These are phyloP conservation scores for Cenchrus americanus DNA, from an alignment of 176 grass and related monocot genomes.

Conservation along the genomic window DNA sequence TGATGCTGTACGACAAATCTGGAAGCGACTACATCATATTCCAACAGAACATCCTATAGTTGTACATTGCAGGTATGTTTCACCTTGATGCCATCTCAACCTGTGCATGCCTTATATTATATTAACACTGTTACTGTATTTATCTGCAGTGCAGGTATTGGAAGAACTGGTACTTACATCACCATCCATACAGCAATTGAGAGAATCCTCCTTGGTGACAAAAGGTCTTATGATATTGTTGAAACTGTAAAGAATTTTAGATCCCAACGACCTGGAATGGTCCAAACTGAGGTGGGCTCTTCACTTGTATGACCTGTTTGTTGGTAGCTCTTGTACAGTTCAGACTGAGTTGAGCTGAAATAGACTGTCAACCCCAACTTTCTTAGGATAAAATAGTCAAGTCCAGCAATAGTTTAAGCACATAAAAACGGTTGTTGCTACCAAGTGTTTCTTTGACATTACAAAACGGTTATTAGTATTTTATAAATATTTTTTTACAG, in stretches of 20 bases:
- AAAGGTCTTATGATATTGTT: constrained; percentile 60
- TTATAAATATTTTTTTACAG: background rate
- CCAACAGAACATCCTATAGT: constrained; percentile 64
- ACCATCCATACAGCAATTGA: constrained; percentile 80
- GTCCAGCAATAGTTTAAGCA: background rate
- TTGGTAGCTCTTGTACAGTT: background rate
- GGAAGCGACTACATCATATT: constrained; percentile 61
- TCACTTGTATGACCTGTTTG: background rate
- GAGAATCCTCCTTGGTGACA: constrained; percentile 85
- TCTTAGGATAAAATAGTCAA: background rate
- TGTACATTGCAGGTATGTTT: constrained; percentile 88
- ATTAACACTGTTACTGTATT: constrained; percentile 39
- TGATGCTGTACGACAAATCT: constrained; percentile 70
- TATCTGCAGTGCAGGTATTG: constrained; percentile 89
- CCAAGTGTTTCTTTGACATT: constrained; percentile 18
- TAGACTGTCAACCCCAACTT: background rate
- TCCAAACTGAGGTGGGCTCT: constrained; percentile 74
- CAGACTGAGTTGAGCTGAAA: background rate
- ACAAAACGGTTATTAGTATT: background rate
- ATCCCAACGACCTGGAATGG: constrained; percentile 84
- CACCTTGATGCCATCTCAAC: constrained; percentile 32
- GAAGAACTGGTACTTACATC: constrained; percentile 87
- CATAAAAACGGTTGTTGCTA: background rate
- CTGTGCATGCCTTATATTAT: background rate
- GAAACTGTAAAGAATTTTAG: constrained; percentile 74